These are phyloP conservation scores for Stentor roeselii DNA, from an alignment of 73 alveolate species.

Conservation along the genomic window DNA sequence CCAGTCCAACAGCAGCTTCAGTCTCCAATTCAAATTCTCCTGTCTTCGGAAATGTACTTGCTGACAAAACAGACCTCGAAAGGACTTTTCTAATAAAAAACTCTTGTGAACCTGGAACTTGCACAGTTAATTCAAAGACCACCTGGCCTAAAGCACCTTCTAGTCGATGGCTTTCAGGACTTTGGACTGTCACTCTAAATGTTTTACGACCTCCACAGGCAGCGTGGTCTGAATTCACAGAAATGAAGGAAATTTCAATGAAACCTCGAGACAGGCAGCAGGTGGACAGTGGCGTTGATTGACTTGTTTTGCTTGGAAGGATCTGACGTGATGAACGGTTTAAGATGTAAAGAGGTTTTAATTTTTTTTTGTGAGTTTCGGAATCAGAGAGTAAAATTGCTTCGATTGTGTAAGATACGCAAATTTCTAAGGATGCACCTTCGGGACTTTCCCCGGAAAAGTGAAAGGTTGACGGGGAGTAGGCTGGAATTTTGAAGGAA, in stretches of 20 bases:
- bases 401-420: neutral
- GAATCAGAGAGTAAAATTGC: neutral
- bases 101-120: neutral
- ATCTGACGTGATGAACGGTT: neutral
- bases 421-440: neutral
- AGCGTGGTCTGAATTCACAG: neutral
- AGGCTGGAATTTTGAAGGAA: slow-evolving; percentile 1
- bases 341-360: no score
- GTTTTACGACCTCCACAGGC: neutral
- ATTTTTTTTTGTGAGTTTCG: neutral
- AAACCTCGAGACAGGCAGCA: neutral
- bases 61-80: neutral
- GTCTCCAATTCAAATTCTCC: neutral
- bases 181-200: neutral
- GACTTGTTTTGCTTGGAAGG: neutral
- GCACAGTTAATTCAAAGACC: neutral
- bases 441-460: neutral
- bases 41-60: no score
- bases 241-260: neutral
- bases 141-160: neutral
- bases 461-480: slow-evolving; percentile 11
- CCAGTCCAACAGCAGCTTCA: neutral
- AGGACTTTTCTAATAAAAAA: neutral
- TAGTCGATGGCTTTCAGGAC: neutral
- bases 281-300: neutral